These are phyloP conservation scores for Cladosporium sp. DNA, from an alignment of 2,329 filamentous ascomycete genomes.

Conservation along the genomic window DNA sequence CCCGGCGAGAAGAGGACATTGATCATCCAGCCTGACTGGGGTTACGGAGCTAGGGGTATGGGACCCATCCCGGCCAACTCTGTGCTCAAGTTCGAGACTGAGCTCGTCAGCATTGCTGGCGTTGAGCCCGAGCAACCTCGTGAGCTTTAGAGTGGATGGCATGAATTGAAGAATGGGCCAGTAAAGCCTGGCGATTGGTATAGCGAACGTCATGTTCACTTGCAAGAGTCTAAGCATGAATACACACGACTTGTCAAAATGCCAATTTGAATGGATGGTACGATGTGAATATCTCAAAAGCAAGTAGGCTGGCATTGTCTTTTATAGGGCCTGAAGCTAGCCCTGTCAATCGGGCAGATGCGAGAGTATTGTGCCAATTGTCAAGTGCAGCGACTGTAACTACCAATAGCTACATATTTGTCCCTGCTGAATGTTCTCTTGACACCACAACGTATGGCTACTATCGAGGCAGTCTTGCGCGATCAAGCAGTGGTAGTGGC, in stretches of 20 bases:
- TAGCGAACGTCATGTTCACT: background rate
- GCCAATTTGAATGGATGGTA: background rate
- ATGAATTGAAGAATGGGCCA: background rate
- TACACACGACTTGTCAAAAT: background rate
- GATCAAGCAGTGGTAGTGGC: too few relatives aligned
- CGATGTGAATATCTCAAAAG: background rate
- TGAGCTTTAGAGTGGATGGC: slow-evolving; percentile 10
- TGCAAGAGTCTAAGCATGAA: background rate
- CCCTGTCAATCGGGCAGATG: background rate
- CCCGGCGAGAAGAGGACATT: slow-evolving; percentile 87
- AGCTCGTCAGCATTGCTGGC: slow-evolving; percentile 80
- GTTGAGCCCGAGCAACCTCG: slow-evolving; percentile 45
- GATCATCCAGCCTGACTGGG: slow-evolving; percentile 84
- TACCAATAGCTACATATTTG: background rate
- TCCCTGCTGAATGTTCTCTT: background rate
- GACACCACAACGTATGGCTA: background rate
- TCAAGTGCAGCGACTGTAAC: background rate
- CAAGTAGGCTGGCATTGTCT: too few relatives aligned
- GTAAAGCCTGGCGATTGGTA: background rate
- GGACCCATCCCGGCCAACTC: slow-evolving; percentile 76
- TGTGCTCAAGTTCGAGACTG: slow-evolving; percentile 89
- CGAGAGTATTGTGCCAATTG: background rate
- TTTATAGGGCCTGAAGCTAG: background rate
- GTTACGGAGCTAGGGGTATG: slow-evolving; percentile 74
- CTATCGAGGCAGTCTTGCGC: background rate